Evolutionary conservation across 2,329 filamentous ascomycete species (phyloP).

Genomic region (Ophiostoma novo-ulmi): DNA sequence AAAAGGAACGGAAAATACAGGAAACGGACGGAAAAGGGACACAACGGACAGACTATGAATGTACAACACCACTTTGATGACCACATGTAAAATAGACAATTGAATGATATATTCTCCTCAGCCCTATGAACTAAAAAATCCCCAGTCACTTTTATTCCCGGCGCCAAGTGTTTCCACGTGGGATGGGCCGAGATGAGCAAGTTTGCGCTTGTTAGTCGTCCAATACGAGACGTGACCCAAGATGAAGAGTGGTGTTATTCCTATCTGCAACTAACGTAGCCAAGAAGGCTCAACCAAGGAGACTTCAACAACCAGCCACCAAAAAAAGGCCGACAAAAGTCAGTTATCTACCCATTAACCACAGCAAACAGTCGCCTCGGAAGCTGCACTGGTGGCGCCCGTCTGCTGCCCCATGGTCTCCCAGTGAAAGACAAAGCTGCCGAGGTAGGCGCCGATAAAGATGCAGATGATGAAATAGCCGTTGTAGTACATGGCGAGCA

Average conservation of each 20-base stretch:
- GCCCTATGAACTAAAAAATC: not conserved
- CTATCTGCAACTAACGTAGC: not conserved
- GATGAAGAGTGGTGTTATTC: not conserved
- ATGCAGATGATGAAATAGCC: constrained; percentile 78
- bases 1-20: not conserved
- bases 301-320: not conserved
- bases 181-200: constrained; percentile 19
- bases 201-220: constrained; percentile 20
- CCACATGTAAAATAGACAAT: not conserved
- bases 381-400: constrained; percentile 29
- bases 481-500: constrained; percentile 60
- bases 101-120: not conserved
- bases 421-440: constrained; percentile 70
- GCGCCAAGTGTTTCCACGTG: not conserved
- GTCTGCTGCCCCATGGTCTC: constrained; percentile 42
- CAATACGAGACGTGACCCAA: not conserved
- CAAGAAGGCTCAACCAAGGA: not conserved
- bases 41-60: not conserved
- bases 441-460: constrained; percentile 68
- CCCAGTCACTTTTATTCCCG: not conserved
- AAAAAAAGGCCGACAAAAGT: not conserved
- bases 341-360: constrained; percentile 21
- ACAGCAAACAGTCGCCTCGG: constrained; percentile 31
- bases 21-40: not conserved
- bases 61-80: constrained; percentile 10